Evolutionary conservation across 2,329 filamentous ascomycete genomes (phyloP).

Genomic region (Aspergillus chevalieri): DNA sequence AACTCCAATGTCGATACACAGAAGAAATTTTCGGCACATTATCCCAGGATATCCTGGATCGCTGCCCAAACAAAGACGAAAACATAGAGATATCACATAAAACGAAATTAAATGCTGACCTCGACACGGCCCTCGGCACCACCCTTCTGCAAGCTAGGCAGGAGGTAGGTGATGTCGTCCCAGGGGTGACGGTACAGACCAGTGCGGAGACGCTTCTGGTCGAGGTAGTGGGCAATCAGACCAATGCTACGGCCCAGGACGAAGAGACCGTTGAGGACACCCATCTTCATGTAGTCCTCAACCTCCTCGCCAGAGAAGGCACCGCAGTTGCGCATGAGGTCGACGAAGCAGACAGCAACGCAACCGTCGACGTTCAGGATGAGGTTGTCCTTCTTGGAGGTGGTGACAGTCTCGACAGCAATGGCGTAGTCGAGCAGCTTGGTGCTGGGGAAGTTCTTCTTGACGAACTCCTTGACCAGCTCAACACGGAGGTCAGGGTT

Average conservation of each 20-base stretch:
- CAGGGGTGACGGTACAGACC: slow-evolving; percentile 98
- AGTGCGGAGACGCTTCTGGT: slow-evolving; percentile 98
- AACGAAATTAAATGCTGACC: slow-evolving; percentile 61
- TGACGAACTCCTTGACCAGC: slow-evolving; percentile 97
- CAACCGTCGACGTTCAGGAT: slow-evolving; percentile 99
- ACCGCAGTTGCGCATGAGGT: slow-evolving; percentile 94
- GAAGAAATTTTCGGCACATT: slow-evolving; percentile 28
- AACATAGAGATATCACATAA: slow-evolving; percentile 17
- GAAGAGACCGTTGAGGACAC: slow-evolving; percentile 98
- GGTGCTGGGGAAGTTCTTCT: slow-evolving; percentile 94
- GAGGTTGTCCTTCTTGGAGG: slow-evolving; percentile 99
- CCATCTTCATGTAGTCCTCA: slow-evolving; percentile 98
- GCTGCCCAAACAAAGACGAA: slow-evolving; percentile 6
- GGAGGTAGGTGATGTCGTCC: slow-evolving; percentile 95
- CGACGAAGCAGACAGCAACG: slow-evolving; percentile 97
- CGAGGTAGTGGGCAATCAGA: slow-evolving; percentile 98
- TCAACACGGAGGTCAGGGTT: slow-evolving; percentile 99
- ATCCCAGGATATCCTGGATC: slow-evolving; percentile 7
- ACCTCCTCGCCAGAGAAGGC: slow-evolving; percentile 94
- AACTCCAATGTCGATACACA: slow-evolving; percentile 30
- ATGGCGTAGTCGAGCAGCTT: slow-evolving; percentile 99
- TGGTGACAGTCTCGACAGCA: slow-evolving; percentile 95
- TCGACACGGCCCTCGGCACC: slow-evolving; percentile 83
- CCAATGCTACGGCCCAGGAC: slow-evolving; percentile 94
- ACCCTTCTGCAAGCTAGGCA: slow-evolving; percentile 68